Conservation (phyloP, 2,329 filamentous ascomycete genomes). For the Diaporthe nobilis region DNA sequence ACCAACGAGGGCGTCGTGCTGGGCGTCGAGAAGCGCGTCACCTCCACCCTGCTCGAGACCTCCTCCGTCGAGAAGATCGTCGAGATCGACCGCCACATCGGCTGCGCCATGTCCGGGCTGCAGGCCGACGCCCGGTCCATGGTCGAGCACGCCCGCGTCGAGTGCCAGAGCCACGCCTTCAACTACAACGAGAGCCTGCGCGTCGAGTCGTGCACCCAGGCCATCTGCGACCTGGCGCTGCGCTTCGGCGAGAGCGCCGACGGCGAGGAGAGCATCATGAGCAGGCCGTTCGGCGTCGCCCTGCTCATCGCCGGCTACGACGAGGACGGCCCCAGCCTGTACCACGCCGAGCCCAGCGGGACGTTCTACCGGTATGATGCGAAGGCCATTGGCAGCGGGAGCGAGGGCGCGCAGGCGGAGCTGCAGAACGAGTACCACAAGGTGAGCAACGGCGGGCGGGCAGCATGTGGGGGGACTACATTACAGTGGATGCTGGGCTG, state of each 20-base stretch:
- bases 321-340: slow-evolving; percentile 96
- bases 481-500: neutral
- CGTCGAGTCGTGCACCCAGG: slow-evolving; percentile 98
- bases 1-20: slow-evolving; percentile 96
- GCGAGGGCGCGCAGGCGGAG: slow-evolving; percentile 97
- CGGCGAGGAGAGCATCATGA: slow-evolving; percentile 99
- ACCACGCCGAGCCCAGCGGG: slow-evolving; percentile 97
- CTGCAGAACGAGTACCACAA: slow-evolving; percentile 99
- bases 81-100: slow-evolving; percentile 98
- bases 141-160: slow-evolving; percentile 98
- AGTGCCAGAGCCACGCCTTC: slow-evolving; percentile 97
- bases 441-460: slow-evolving; percentile 55
- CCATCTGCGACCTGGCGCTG: slow-evolving; percentile 96
- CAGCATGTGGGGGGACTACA: neutral
- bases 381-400: slow-evolving; percentile 97
- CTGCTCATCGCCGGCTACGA: slow-evolving; percentile 97
- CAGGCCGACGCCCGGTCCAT: slow-evolving; percentile 98
- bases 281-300: slow-evolving; percentile 94
- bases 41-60: slow-evolving; percentile 95
- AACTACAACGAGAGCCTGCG: slow-evolving; percentile 96
- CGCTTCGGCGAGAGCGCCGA: slow-evolving; percentile 98
- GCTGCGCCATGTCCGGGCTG: slow-evolving; percentile 97
- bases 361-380: slow-evolving; percentile 99
- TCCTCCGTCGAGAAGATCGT: slow-evolving; percentile 99
- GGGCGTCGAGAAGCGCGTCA: slow-evolving; percentile 99